Conservation (phyloP, 1,284 basidiomycete genomes). For the Malassezia yamatoensis region DNA sequence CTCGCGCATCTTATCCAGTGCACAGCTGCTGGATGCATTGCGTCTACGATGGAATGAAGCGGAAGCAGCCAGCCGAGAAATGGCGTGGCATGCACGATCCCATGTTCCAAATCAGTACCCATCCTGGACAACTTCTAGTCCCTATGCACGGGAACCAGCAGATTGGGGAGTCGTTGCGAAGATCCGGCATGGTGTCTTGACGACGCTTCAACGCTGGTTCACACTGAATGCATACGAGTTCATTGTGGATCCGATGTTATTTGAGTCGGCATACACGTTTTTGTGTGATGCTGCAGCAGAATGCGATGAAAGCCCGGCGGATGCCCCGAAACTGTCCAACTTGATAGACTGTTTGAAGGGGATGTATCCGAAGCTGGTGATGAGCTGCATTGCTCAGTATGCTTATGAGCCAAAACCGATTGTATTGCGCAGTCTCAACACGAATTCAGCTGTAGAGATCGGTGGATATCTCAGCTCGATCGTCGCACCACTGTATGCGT, state of each 20-base stretch:
- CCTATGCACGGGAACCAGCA: constrained; percentile 22
- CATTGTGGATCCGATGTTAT: constrained; percentile 33
- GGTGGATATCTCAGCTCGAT: constrained; percentile 41
- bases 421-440: not conserved
- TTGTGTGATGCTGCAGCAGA: constrained; percentile 24
- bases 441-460: constrained; percentile 19
- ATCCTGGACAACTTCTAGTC: constrained; percentile 28
- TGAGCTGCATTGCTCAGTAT: not conserved
- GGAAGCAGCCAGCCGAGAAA: constrained; percentile 37
- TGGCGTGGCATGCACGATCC: constrained; percentile 25
- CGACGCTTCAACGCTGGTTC: constrained; percentile 32
- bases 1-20: constrained; percentile 28
- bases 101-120: constrained; percentile 37
- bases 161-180: constrained; percentile 35
- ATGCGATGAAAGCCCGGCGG: constrained; percentile 22
- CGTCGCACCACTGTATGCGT: constrained; percentile 17
- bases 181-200: constrained; percentile 34
- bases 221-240: constrained; percentile 40
- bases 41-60: constrained; percentile 36
- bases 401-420: not conserved
- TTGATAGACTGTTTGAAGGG: not conserved
- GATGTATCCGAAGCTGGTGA: not conserved
- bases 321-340: constrained; percentile 15
- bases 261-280: constrained; percentile 27
- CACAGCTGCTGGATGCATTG: constrained; percentile 38